Conservation (phyloP, 2,329 filamentous ascomycete genomes). For the Epichloe uncinata region DNA sequence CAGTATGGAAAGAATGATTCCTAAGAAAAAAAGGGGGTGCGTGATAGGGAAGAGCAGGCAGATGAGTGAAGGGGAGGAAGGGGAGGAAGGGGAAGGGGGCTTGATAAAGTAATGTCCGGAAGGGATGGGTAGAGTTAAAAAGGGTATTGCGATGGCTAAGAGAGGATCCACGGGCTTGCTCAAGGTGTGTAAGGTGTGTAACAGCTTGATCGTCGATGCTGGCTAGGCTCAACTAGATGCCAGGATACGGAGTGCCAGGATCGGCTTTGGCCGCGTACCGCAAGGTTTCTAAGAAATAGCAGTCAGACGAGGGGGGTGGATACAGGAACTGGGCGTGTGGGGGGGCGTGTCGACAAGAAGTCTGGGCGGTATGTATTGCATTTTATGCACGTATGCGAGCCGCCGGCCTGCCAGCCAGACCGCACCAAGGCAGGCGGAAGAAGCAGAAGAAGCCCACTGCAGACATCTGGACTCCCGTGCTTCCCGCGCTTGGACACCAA, state of each 20-base stretch:
- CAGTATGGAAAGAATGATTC: too few species aligned
- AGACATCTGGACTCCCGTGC: too few species aligned
- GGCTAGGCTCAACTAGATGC: background rate
- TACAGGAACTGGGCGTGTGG: background rate
- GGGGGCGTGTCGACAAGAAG: background rate
- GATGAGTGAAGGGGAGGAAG: conserved; percentile 1
- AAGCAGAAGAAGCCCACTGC: too few species aligned
- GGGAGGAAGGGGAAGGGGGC: background rate
- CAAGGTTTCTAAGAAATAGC: conserved; percentile 1
- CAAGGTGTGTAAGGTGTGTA: background rate
- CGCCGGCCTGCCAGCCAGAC: background rate
- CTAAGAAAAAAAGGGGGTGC: background rate
- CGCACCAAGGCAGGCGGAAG: background rate
- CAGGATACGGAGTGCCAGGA: conserved; percentile 1
- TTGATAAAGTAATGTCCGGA: conserved; percentile 5
- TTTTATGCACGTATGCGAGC: conserved; percentile 6
- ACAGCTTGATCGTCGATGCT: conserved; percentile 7
- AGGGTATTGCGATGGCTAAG: conserved; percentile 2
- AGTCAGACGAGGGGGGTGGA: conserved; percentile 1
- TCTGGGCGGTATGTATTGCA: background rate
- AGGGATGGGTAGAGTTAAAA: conserved; percentile 3
- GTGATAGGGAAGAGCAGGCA: background rate
- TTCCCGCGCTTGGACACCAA: background rate
- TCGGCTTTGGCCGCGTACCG: conserved; percentile 9
- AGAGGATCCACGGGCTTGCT: conserved; percentile 5